These are phyloP conservation scores for Micractinium sp. DNA, from an alignment of 139 green algal species.

Conservation along the genomic window DNA sequence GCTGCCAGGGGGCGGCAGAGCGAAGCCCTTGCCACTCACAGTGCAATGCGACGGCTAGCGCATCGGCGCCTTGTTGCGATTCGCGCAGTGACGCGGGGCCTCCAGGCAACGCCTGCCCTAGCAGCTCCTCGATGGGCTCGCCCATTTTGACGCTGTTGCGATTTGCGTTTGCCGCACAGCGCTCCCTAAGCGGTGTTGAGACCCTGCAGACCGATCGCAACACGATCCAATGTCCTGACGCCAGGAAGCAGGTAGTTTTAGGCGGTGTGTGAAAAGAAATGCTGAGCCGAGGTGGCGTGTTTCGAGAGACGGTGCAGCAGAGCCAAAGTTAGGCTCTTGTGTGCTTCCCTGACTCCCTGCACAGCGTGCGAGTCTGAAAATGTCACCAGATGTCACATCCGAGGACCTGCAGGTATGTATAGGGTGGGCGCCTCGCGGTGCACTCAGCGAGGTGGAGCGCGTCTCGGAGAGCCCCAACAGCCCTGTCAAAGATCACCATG, in stretches of 20 bases:
- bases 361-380: too few relatives aligned
- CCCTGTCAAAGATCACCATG: too few relatives aligned
- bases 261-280: background rate
- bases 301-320: background rate
- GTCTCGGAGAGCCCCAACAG: too few relatives aligned
- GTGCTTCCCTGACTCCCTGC: too few relatives aligned
- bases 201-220: background rate
- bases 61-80: background rate
- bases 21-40: background rate
- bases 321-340: too few relatives aligned
- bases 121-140: background rate
- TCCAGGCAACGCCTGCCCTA: background rate
- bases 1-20: background rate
- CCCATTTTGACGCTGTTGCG: too few relatives aligned
- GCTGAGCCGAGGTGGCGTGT: too few relatives aligned
- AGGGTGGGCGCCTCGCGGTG: too few relatives aligned
- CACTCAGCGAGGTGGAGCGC: too few relatives aligned
- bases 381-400: too few relatives aligned
- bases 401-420: too few relatives aligned
- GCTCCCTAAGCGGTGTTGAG: background rate
- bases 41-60: background rate
- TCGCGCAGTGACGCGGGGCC: background rate
- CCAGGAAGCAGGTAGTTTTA: background rate
- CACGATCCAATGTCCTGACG: background rate
- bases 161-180: background rate